Base-by-base conservation (phyloP, 2,329 filamentous ascomycete species). In the Didymella lethalis region DNA sequence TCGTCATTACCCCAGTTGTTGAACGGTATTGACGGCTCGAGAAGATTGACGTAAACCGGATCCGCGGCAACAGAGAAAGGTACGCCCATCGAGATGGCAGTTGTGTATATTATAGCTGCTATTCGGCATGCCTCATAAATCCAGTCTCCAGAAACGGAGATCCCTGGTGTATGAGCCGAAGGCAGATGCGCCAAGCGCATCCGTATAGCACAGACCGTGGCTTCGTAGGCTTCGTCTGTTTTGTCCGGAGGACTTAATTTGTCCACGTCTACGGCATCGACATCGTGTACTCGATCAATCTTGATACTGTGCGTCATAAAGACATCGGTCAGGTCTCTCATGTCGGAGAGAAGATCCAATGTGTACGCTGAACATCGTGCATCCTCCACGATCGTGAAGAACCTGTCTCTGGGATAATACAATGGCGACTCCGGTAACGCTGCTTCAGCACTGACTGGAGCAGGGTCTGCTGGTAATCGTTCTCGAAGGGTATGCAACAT, bases 61-160 rank as follows among this genome's bases (percentile, higher is more conserved):
- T 71, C 58, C 26, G 72, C 69, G 38, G 72, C 67, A 10, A 62
- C 45, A 11, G 72, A 76, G 18, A 77, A 71, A 2, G 72, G 70
- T 2, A 70, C 40, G 7, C 63, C 63, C 48, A 62, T 51, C 16
- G 69, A 61, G 41, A 78, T 69, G 7, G 75, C 70, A 1, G 66
- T 61, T 5, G 70, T 61, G 59, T 75, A 75, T 25, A 78, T 75
- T 10, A 76, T 54, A 20, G 72, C 65, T 11, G 74, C 61, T 32
- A 77, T 66, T 18, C 76, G 74, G 46, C 70, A 73, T 10, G 74
- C 60, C 51, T 78, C 75, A 50, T 75, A 77, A 7, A 76, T 48
- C 66, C 67, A 75, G 50, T 75, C 72, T 16, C 66, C 63, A 3
- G 65, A 65, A 1, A 61, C 65, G 8, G 65, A 53, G 7, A 66